Evolutionary conservation across 768 basidiomycete genomes (phyloP), one percentile per base, ranked within the genome.

Genomic region (Rhodosporidiobolus sp.): DNA sequence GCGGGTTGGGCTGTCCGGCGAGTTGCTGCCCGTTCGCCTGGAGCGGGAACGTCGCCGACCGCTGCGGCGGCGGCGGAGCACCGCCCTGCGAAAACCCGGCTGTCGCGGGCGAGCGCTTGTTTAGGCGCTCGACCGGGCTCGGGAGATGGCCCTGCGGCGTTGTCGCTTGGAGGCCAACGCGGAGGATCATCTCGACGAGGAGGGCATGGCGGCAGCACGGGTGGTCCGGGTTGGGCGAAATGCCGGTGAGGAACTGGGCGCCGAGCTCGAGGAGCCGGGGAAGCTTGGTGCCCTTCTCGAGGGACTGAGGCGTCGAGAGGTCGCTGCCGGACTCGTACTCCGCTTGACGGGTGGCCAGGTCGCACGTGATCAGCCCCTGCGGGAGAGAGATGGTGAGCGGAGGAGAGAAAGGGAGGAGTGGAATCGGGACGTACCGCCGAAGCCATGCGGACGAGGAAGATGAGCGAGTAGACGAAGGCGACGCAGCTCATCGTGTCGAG

Each of bases 371-470:
- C 30, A 74, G 61, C 35, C 73, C 73, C 69, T 70, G 46, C 32
- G 35, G n/a, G 20, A 1, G 30, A 32, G 43, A n/a, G 49, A 24
- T 26, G 24, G 26, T 49, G 4, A 60, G 45, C 16, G 8, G 4
- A 20, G 19, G 4, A 20, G 19, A 8, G 34, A 14, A 24, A 0
- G 6, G 49, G 11, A 35, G 4, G 26, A 6, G 2, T 22, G 28
- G 14, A 8, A 12, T 14, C 0, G 20, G 34, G 9, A 46, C 63
- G 24, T 4, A 70, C 69, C 0, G 69, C 62, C 0, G 68, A 66
- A 2, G 73, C 65, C 65, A 70, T 74, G n/a, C 69, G 73, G 55
- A 74, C 60, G 43, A 74, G 73, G 65, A 74, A 67, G 28, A 74
- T 50, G 5, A 74, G 56, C 4, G 73, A 70, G 48, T 70, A 74